These are phyloP conservation scores for Yamadazyma sp. DNA, from an alignment of 805 yeast species.

Conservation along the genomic window DNA sequence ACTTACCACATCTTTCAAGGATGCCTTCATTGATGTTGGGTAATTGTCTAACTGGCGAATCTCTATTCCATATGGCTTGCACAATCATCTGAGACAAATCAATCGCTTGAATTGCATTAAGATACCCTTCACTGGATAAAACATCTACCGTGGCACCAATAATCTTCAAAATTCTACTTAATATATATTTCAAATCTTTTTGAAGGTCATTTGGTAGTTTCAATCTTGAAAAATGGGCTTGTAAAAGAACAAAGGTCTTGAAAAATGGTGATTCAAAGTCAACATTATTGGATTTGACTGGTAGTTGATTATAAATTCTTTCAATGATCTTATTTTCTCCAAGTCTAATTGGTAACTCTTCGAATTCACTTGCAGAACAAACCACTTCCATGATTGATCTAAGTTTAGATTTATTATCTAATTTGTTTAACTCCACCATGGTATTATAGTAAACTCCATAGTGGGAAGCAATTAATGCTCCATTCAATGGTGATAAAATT, in stretches of 20 bases:
- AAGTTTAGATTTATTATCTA: constrained; percentile 55
- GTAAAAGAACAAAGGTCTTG: constrained; percentile 73
- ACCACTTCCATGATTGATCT: constrained; percentile 62
- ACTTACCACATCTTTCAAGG: constrained; percentile 51
- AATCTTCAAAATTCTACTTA: constrained; percentile 48
- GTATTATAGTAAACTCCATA: constrained; percentile 64
- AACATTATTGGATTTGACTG: constrained; percentile 48
- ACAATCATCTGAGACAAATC: constrained; percentile 85
- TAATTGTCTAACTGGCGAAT: constrained; percentile 73
- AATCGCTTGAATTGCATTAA: constrained; percentile 79
- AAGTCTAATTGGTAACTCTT: constrained; percentile 54
- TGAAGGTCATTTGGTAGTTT: constrained; percentile 56
- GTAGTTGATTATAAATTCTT: constrained; percentile 56
- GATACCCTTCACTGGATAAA: constrained; percentile 72
- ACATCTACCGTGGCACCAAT: constrained; percentile 71
- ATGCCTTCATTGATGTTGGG: constrained; percentile 60
- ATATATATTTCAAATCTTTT: constrained; percentile 52
- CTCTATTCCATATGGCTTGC: constrained; percentile 84
- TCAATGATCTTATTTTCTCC: constrained; percentile 52
- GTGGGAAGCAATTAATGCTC: constrained; percentile 73
- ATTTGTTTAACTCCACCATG: constrained; percentile 57
- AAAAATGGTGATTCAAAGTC: constrained; percentile 53
- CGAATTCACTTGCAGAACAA: constrained; percentile 72
- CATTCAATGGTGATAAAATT: constrained; percentile 57
- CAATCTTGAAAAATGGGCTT: constrained; percentile 75